A percentile compares a stretch with the other conserved stretches of the same genome.
Evolutionary conservation across 2,329 filamentous ascomycete genomes (phyloP).

Genomic region (Thelonectria olida): DNA sequence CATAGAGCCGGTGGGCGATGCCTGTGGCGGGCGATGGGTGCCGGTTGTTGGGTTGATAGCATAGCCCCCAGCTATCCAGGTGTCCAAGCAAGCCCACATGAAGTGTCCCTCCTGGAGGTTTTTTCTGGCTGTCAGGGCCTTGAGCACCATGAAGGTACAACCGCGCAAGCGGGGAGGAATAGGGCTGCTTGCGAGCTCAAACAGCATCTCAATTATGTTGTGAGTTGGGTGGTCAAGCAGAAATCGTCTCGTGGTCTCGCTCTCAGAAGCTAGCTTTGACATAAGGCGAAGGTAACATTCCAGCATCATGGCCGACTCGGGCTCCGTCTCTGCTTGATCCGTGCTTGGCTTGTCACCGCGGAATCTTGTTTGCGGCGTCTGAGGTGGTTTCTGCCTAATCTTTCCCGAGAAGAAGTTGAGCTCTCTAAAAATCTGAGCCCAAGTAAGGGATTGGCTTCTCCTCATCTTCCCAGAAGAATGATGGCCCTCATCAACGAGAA

Average conservation of each 20-base stretch:
- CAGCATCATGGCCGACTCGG: slow-evolving; percentile 95
- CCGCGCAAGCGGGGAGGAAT: slow-evolving; percentile 82
- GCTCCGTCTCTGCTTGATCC: slow-evolving; percentile 81
- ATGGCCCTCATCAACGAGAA: slow-evolving; percentile 85
- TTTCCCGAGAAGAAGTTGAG: slow-evolving; percentile 84
- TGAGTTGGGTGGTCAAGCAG: slow-evolving; percentile 73
- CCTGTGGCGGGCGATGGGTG: slow-evolving; percentile 45
- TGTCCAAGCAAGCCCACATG: slow-evolving; percentile 84
- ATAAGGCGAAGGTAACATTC: slow-evolving; percentile 93
- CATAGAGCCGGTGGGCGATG: slow-evolving; percentile 55
- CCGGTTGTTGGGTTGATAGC: slow-evolving; percentile 46
- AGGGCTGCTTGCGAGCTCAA: slow-evolving; percentile 80
- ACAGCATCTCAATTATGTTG: slow-evolving; percentile 77
- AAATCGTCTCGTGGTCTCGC: slow-evolving; percentile 75
- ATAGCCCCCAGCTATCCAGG: slow-evolving; percentile 76
- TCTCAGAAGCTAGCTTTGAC: slow-evolving; percentile 81
- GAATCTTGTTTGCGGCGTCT: slow-evolving; percentile 51
- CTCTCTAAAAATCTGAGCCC: slow-evolving; percentile 92
- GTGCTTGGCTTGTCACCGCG: slow-evolving; percentile 68
- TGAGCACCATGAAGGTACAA: slow-evolving; percentile 82
- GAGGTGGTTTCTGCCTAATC: slow-evolving; percentile 75
- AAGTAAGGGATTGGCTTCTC: slow-evolving; percentile 85
- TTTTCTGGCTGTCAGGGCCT: slow-evolving; percentile 80
- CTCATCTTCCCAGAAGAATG: slow-evolving; percentile 81
- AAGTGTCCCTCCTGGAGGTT: slow-evolving; percentile 70